Evolutionary conservation across 1,139 yeast genomes (phyloP), one percentile per base, ranked within the genome.

Genomic region (Pichia sp.): DNA sequence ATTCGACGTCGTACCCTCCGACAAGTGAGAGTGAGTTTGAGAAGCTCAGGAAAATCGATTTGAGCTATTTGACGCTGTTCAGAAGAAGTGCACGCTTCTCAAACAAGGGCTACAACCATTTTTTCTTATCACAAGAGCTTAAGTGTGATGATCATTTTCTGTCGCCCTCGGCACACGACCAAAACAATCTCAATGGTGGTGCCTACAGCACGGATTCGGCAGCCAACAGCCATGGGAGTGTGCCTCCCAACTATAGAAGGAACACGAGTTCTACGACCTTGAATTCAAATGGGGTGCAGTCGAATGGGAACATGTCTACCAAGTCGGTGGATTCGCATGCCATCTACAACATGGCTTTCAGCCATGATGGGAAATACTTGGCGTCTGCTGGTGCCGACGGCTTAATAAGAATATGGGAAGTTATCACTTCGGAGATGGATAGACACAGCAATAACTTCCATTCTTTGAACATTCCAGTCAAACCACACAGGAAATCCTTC

Each of bases 371-470:
- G 8, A 84, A 81, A 67, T 89, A 78, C 65, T 68, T 90, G 62
- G 97, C 97, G 0, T 82, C 88, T 0, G 96, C 93, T 0, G 96
- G 96, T 10, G 80, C 87, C 59, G 92, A 87, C 63, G 76, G 84
- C 1, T 71, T 77, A 1, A 77, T 90, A 40, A 75, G 84, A 54
- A 74, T 92, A 2, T 90, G 96, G 95, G 84, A 87, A 66, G 95
- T 89, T 3, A 79, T 90, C 1, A 75, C 88, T 0, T 81, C 90
- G 0, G 85, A 89, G 1, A 71, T 82, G 58, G 87, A 85, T 56
- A 55, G 56, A 36, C 47, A 49, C 42, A 46, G 10, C 10, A 45
- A 15, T 30, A 47, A 38, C n/a, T 26, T 2, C 8, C 51, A 46
- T 23, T 16, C 19, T 2, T 19, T 30, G 36, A 31, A 11, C 50